A percentile compares a stretch with the other conserved stretches of the same genome.
Evolutionary conservation across 805 yeast species (phyloP).

Genomic region (Kluyveromyces starmeri): DNA sequence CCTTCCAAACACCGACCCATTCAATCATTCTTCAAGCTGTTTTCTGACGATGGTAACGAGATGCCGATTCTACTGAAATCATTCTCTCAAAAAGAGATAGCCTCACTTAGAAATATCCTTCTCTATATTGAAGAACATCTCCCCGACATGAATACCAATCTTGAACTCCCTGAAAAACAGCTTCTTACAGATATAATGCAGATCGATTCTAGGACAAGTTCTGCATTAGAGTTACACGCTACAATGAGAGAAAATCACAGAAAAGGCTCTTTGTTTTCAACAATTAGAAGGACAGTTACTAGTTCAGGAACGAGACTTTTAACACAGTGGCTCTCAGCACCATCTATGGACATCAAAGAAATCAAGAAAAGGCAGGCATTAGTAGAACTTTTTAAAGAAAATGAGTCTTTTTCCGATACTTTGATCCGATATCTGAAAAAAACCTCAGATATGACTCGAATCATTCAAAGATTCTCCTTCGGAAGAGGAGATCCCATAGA

Average conservation of each 20-base stretch:
- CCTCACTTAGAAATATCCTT: conserved; percentile 54
- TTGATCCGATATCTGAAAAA: conserved; percentile 33
- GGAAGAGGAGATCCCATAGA: conserved; percentile 39
- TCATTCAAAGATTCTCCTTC: conserved; percentile 49
- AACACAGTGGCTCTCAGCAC: conserved; percentile 75
- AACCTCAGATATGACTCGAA: conserved; percentile 50
- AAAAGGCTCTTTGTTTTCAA: conserved; percentile 64
- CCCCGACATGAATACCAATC: conserved; percentile 54
- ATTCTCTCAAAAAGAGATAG: conserved; percentile 40
- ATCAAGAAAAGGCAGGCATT: conserved; percentile 47
- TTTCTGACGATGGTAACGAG: conserved; percentile 21
- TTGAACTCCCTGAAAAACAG: conserved; percentile 59
- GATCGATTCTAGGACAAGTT: conserved; percentile 72
- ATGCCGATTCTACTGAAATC: conserved; percentile 13
- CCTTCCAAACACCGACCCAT: conserved; percentile 36
- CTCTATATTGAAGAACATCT: conserved; percentile 65
- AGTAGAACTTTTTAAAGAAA: conserved; percentile 36
- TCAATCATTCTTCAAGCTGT: conserved; percentile 32
- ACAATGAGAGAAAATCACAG: conserved; percentile 48
- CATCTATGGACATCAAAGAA: conserved; percentile 51
- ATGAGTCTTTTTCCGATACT: conserved; percentile 23
- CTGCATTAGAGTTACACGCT: conserved; percentile 61
- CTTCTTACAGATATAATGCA: conserved; percentile 49
- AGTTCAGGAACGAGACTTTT: conserved; percentile 74
- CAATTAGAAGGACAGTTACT: conserved; percentile 67